phyloP scores from a whole-genome alignment of 2,329 filamentous ascomycete species.

The Curvularia sp. region DNA sequence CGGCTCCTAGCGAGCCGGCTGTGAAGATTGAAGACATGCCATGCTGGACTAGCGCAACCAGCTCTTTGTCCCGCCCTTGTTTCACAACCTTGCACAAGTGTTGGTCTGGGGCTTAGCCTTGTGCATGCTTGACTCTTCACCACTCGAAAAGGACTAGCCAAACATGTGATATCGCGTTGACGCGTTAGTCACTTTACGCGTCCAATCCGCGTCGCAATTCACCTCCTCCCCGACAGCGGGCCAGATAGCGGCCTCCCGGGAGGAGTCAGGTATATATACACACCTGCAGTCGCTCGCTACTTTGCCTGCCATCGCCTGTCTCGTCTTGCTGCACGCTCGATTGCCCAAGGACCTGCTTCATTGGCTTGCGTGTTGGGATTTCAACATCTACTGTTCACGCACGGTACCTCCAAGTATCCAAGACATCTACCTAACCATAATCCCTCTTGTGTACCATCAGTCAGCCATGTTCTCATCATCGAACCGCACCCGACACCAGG shows the following conservation, averaged over 20 bases:
- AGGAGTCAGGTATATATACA: slow-evolving; percentile 46
- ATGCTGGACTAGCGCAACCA: slow-evolving; percentile 29
- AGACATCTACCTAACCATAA: slow-evolving; percentile 14
- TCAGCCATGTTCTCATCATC: slow-evolving; percentile 49
- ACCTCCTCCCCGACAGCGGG: slow-evolving; percentile 33
- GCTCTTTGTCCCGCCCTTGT: slow-evolving; percentile 24
- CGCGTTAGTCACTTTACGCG: slow-evolving; percentile 40
- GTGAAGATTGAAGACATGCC: slow-evolving; percentile 8
- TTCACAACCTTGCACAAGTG: slow-evolving; percentile 43
- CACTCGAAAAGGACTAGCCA: slow-evolving; percentile 25
- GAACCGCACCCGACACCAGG: slow-evolving; percentile 39
- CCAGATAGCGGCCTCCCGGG: slow-evolving; percentile 42
- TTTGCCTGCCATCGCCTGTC: slow-evolving; percentile 38
- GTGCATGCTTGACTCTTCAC: slow-evolving; percentile 34
- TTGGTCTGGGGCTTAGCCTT: slow-evolving; percentile 29
- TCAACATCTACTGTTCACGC: slow-evolving; percentile 44
- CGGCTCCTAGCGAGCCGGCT: background rate
- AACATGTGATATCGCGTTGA: slow-evolving; percentile 50
- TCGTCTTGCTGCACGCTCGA: slow-evolving; percentile 25
- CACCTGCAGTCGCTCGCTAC: slow-evolving; percentile 32
- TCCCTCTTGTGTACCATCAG: slow-evolving; percentile 11
- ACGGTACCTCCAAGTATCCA: slow-evolving; percentile 37
- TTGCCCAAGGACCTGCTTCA: slow-evolving; percentile 43
- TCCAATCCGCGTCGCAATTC: slow-evolving; percentile 46
- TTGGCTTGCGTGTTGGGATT: slow-evolving; percentile 35